phyloP scores from a whole-genome alignment of 2,329 filamentous ascomycete genomes.

The Cladosporium sp. region DNA sequence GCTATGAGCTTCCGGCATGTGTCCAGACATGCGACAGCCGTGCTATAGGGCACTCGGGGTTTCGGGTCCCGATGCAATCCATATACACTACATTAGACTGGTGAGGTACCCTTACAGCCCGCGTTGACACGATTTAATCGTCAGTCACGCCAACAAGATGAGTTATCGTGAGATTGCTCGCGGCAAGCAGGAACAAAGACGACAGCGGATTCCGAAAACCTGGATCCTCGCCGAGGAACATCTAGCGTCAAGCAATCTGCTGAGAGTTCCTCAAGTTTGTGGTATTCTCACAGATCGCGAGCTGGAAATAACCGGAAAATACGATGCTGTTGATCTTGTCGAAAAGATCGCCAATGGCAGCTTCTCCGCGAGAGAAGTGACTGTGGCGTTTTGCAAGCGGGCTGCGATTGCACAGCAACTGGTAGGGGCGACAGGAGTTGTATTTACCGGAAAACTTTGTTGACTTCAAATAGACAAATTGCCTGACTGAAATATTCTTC shows the following conservation, averaged over 20 bases:
- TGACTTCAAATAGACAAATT: slow-evolving; percentile 29
- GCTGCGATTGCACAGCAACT: slow-evolving; percentile 10
- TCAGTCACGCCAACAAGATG: no score
- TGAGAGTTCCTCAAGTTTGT: slow-evolving; percentile 43
- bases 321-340: slow-evolving; percentile 37
- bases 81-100: background rate
- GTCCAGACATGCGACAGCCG: background rate
- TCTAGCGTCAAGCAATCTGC: slow-evolving; percentile 28
- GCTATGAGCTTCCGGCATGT: background rate
- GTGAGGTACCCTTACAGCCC: background rate
- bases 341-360: slow-evolving; percentile 28
- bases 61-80: background rate
- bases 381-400: slow-evolving; percentile 1
- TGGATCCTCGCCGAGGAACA: slow-evolving; percentile 11
- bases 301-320: slow-evolving; percentile 48
- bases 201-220: slow-evolving; percentile 12
- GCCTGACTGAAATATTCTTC: slow-evolving; percentile 38
- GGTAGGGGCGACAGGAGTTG: background rate
- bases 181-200: slow-evolving; percentile 14
- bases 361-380: slow-evolving; percentile 18
- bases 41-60: no score
- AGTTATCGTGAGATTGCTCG: slow-evolving; percentile 11
- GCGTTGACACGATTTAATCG: background rate
- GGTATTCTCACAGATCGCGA: slow-evolving; percentile 45
- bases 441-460: background rate